Conservation (phyloP, 192 early-diverging fungal genomes). For the Podochytrium sp. region DNA sequence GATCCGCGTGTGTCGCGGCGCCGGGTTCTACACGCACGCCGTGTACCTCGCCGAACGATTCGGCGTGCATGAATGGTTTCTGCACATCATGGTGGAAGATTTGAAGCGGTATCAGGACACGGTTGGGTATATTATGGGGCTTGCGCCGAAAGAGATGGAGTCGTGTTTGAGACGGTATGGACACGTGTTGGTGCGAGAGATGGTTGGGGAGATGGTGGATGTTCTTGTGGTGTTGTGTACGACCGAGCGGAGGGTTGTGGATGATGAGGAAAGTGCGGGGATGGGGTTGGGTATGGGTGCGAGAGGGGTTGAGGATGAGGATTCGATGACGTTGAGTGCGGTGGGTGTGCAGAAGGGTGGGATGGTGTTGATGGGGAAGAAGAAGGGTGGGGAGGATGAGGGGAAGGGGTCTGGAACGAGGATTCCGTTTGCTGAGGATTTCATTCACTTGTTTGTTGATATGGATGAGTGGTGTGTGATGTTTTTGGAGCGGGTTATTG, state of each 20-base stretch:
- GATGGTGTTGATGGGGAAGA: background rate
- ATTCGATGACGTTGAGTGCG: background rate
- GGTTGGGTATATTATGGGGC: constrained; percentile 70
- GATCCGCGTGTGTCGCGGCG: constrained; percentile 88
- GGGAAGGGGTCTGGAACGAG: background rate
- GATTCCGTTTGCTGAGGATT: constrained; percentile 46
- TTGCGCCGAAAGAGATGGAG: constrained; percentile 35
- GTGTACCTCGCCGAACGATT: constrained; percentile 86
- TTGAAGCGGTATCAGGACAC: constrained; percentile 77
- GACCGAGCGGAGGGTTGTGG: constrained; percentile 1
- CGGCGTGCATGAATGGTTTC: constrained; percentile 79
- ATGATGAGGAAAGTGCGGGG: background rate
- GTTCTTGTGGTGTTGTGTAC: constrained; percentile 51
- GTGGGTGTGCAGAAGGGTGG: background rate
- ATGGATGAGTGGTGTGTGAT: constrained; percentile 74
- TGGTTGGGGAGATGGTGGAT: constrained; percentile 53
- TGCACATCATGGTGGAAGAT: constrained; percentile 91
- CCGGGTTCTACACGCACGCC: constrained; percentile 90
- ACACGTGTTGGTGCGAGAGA: constrained; percentile 46
- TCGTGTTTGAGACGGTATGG: constrained; percentile 46
- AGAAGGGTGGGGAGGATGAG: background rate
- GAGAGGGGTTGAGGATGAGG: constrained; percentile 3
- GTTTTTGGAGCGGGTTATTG: constrained; percentile 87
- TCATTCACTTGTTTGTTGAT: constrained; percentile 89
- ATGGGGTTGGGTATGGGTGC: background rate